Percentiles rank a stretch among this genome's conserved stretches.
Conservation (phyloP, 2,329 filamentous ascomycete species). For the Aspergillus neoniger region DNA sequence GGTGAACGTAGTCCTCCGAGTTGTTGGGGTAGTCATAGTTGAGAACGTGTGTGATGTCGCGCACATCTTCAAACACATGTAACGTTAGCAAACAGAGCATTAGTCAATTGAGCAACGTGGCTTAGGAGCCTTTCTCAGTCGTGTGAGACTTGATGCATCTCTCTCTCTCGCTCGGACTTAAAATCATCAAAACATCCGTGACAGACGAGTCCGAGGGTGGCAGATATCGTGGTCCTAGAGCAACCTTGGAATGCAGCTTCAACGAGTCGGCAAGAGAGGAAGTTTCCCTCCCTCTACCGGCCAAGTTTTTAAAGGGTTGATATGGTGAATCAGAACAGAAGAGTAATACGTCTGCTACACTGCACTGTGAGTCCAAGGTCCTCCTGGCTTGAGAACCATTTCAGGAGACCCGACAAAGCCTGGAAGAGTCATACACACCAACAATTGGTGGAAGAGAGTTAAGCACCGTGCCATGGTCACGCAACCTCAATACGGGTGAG, state of each 20-base stretch:
- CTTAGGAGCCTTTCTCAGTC: slow-evolving; percentile 56
- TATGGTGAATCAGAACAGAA: slow-evolving; percentile 66
- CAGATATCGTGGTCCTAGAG: slow-evolving; percentile 65
- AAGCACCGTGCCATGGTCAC: slow-evolving; percentile 72
- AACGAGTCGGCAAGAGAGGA: slow-evolving; percentile 60
- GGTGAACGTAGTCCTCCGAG: slow-evolving; percentile 70
- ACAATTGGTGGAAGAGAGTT: slow-evolving; percentile 85
- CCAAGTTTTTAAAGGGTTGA: slow-evolving; percentile 57
- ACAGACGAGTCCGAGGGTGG: slow-evolving; percentile 53
- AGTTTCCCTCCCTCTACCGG: slow-evolving; percentile 74
- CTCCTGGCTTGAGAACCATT: slow-evolving; percentile 77
- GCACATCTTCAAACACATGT: slow-evolving; percentile 82
- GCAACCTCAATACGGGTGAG: slow-evolving; percentile 56
- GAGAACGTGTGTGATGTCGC: slow-evolving; percentile 99
- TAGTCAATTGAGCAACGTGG: slow-evolving; percentile 45
- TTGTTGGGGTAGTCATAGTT: slow-evolving; percentile 99
- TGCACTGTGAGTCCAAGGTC: slow-evolving; percentile 83
- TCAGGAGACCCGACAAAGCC: slow-evolving; percentile 73
- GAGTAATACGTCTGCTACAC: slow-evolving; percentile 66
- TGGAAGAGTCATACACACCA: slow-evolving; percentile 88
- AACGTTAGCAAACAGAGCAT: slow-evolving; percentile 74
- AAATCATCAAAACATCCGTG: slow-evolving; percentile 42
- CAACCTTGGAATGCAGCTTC: slow-evolving; percentile 76
- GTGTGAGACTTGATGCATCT: slow-evolving; percentile 62
- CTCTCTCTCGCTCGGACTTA: slow-evolving; percentile 57